phyloP scores from a whole-genome alignment of 176 grass and related monocot genomes.

The Pontederia paniculata region DNA sequence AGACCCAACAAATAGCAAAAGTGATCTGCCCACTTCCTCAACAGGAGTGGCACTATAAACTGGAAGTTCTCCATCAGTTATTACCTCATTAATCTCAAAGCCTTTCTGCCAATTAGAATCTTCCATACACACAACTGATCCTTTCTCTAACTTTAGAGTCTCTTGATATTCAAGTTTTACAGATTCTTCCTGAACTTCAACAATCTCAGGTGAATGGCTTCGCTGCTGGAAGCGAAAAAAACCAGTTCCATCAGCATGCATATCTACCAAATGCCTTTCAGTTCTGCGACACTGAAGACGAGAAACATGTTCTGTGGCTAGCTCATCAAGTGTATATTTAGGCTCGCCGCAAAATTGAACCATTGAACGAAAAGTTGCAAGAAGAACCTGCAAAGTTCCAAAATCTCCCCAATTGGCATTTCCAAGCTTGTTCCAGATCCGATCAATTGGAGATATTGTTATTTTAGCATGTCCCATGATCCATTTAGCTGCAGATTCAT shows the following conservation, averaged over 20 bases:
- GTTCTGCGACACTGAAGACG: conserved; percentile 70
- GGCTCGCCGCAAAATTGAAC: conserved; percentile 63
- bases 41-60: conserved; percentile 63
- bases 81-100: conserved; percentile 68
- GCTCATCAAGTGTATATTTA: conserved; percentile 61
- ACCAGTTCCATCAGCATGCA: conserved; percentile 50
- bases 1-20: conserved; percentile 73
- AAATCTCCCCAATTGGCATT: conserved; percentile 94
- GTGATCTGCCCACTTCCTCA: conserved; percentile 43
- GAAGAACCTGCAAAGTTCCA: conserved; percentile 77
- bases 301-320: conserved; percentile 67
- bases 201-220: conserved; percentile 82
- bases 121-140: conserved; percentile 71
- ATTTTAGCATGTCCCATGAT: conserved; percentile 61
- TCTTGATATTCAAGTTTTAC: conserved; percentile 49
- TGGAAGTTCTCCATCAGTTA: conserved; percentile 49
- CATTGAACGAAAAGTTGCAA: conserved; percentile 68
- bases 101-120: conserved; percentile 53
- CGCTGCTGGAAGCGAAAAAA: conserved; percentile 55
- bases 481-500: conserved; percentile 79
- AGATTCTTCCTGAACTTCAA: conserved; percentile 69
- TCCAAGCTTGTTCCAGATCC: conserved; percentile 86
- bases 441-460: conserved; percentile 61
- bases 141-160: conserved; percentile 64
- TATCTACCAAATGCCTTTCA: conserved; percentile 62